These are phyloP conservation scores for Pseudogymnoascus sp. DNA, from an alignment of 2,329 filamentous ascomycete genomes.

Conservation along the genomic window DNA sequence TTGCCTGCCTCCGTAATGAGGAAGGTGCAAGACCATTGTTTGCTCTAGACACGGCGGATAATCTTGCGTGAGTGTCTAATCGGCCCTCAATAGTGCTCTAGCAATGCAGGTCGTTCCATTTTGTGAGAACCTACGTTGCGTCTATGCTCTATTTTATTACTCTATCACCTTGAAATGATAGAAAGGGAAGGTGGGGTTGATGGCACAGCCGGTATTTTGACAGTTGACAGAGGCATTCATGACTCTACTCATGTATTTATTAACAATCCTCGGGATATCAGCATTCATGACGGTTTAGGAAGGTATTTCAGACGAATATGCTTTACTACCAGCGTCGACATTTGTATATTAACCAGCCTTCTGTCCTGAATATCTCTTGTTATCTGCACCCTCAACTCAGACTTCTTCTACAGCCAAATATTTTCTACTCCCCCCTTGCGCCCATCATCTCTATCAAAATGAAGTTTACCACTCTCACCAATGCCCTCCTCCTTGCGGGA, in stretches of 20 bases:
- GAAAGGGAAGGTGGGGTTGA: not conserved
- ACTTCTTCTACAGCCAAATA: not conserved
- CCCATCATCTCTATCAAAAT: constrained; percentile 31
- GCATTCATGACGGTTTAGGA: not conserved
- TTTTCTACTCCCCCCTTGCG: not conserved
- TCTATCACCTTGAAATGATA: not conserved
- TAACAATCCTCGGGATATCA: not conserved
- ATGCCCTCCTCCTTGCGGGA: constrained; percentile 35
- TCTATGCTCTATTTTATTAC: not conserved
- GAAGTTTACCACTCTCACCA: constrained; percentile 39
- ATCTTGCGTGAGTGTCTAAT: not conserved
- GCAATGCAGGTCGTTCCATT: not conserved
- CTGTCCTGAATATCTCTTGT: not conserved
- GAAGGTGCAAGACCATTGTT: not conserved
- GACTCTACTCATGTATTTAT: not conserved
- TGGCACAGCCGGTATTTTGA: not conserved
- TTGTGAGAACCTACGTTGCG: not conserved
- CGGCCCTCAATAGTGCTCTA: not conserved
- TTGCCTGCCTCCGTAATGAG: not conserved
- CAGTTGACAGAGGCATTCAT: not conserved
- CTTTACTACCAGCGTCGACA: not conserved
- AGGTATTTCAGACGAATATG: not conserved
- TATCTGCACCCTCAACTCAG: not conserved
- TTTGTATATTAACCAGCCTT: not conserved
- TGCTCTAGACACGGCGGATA: not conserved